Evolutionary conservation across 2,329 filamentous ascomycete species (phyloP).

Genomic region (Xylaria digitata): DNA sequence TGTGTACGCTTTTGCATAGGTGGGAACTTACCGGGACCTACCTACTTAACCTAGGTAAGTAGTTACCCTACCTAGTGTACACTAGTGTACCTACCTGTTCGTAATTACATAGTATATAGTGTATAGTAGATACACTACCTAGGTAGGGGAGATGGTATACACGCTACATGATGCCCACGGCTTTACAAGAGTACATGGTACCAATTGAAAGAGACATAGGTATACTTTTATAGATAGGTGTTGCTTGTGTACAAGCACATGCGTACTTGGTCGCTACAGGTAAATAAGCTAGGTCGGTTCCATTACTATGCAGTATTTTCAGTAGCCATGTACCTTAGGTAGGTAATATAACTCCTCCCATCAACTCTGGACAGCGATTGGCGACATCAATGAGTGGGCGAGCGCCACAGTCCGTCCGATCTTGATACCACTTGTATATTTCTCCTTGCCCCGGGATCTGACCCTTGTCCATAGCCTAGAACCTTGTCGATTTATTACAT

Average conservation of each 20-base stretch:
- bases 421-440: constrained; percentile 9
- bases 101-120: no score
- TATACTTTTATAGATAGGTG: no score
- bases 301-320: constrained; percentile 3
- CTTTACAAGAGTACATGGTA: not conserved
- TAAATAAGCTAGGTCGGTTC: no score
- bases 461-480: constrained; percentile 17
- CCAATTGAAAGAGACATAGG: no score
- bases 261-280: no score
- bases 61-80: no score
- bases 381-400: constrained; percentile 3
- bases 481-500: constrained; percentile 21
- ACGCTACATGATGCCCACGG: not conserved
- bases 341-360: constrained; percentile 20
- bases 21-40: no score
- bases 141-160: no score
- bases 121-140: no score
- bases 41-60: no score
- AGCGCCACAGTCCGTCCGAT: constrained; percentile 32
- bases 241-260: no score
- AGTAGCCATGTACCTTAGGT: constrained; percentile 1
- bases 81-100: not conserved
- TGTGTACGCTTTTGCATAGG: no score
- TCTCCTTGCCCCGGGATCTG: constrained; percentile 22
- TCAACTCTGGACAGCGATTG: constrained; percentile 24